phyloP scores from a whole-genome alignment of 139 green algal genomes.

The Chlamydomonas schloesseri region DNA sequence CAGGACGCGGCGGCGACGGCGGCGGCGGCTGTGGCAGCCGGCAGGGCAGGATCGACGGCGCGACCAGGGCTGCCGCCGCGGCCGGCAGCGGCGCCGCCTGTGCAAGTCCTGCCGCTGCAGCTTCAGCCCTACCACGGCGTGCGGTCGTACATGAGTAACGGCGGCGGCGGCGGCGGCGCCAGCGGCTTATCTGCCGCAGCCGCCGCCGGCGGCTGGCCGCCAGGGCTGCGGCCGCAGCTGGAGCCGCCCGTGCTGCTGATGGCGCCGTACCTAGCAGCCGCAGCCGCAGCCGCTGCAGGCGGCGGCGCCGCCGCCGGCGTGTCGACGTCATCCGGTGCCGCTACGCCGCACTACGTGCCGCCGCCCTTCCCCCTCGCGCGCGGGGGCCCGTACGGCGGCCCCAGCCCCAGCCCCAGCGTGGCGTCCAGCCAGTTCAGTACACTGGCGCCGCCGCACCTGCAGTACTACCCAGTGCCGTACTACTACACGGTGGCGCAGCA shows the following conservation, averaged over 20 bases:
- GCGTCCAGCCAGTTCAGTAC: slow-evolving; percentile 35
- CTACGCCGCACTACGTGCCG: too few relatives aligned
- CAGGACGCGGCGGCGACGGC: neutral
- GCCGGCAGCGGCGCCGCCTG: neutral
- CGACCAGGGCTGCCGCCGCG: neutral
- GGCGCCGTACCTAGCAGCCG: neutral
- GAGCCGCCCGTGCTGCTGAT: neutral
- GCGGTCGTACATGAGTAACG: slow-evolving; percentile 30
- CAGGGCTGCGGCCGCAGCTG: neutral
- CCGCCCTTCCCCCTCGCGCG: too few relatives aligned
- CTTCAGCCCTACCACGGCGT: slow-evolving; percentile 32
- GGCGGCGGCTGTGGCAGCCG: too few relatives aligned
- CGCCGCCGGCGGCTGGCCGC: neutral
- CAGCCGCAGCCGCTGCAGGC: neutral
- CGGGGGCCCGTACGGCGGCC: neutral
- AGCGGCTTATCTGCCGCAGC: neutral
- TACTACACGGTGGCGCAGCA: slow-evolving; percentile 37
- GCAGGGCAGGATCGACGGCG: too few relatives aligned
- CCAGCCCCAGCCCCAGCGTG: slow-evolving; percentile 24
- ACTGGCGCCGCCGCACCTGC: slow-evolving; percentile 26
- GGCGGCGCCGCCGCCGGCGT: neutral
- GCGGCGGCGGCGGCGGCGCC: neutral
- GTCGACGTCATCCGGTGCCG: too few relatives aligned
- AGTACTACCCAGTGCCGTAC: slow-evolving; percentile 37
- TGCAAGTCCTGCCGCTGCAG: neutral